These are phyloP conservation scores for Thozetella sp. DNA, from an alignment of 495 filamentous ascomycete species.

Conservation along the genomic window DNA sequence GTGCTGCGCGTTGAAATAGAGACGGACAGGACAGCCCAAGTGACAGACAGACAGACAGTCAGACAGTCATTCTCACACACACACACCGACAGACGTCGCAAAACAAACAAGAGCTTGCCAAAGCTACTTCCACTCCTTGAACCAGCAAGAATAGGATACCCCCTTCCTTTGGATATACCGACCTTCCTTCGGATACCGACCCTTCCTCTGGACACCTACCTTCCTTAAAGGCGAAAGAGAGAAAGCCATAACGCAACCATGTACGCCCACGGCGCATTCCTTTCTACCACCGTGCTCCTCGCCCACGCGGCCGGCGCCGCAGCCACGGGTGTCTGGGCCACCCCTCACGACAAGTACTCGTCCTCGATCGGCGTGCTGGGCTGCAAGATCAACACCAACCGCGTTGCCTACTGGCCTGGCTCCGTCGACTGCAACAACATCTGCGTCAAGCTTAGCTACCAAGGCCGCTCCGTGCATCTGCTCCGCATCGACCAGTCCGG, in stretches of 20 bases:
- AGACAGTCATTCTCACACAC: neutral
- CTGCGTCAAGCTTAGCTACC: slow-evolving; percentile 27
- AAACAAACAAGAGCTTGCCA: neutral
- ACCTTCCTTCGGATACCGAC: no score
- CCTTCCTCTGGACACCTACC: no score
- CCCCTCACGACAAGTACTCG: slow-evolving; percentile 28
- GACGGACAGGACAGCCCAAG: neutral
- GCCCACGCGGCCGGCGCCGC: slow-evolving; percentile 2
- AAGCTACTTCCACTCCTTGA: neutral
- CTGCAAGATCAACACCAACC: slow-evolving; percentile 34
- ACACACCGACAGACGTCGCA: neutral
- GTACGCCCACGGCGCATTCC: neutral
- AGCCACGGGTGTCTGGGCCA: slow-evolving; percentile 2
- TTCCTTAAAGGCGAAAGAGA: no score
- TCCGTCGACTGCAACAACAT: slow-evolving; percentile 24
- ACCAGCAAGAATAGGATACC: no score
- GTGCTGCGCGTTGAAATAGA: no score
- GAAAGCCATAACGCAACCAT: no score
- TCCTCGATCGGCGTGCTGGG: slow-evolving; percentile 28
- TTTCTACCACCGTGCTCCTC: neutral
- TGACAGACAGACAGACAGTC: neutral
- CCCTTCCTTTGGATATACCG: no score
- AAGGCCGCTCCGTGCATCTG: slow-evolving; percentile 22
- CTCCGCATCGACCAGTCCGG: slow-evolving; percentile 24
- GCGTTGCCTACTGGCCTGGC: slow-evolving; percentile 33